Evolutionary conservation across 2,329 filamentous ascomycete genomes (phyloP), one percentile per base, ranked within the genome.

Genomic region (Nectriaceae sp.): DNA sequence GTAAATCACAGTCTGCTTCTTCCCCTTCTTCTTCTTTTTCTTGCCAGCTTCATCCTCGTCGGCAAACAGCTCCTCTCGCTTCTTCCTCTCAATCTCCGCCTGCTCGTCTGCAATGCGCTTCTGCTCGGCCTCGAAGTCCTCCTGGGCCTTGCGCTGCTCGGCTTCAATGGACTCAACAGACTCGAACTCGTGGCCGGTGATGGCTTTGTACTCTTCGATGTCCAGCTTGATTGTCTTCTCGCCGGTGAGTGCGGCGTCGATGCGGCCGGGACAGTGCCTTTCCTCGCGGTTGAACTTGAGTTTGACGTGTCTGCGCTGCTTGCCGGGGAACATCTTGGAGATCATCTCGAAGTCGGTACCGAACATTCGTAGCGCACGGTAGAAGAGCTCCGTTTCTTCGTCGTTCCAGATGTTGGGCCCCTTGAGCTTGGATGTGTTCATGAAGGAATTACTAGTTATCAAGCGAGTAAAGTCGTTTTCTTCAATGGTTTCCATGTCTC

Each of bases 291-390:
- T 88, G 71, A 90, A 94, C 66, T 94, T 94, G 55, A 87, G 79
- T 72, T 93, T 93, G 70, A 94, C 79, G 65, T 89, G 83, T 24
- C 85, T 80, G 16, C 90, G 79, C 50, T 81, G 87, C 62, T 87
- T 84, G 54, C 81, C 79, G 1, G 84, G 81, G 62, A 95, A 92
- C 78, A 91, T 84, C 59, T 83, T 82, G 50, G 82, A 79, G 59
- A 95, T 91, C 70, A 89, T 89, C 65, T 86, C 80, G 64, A 94
- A 95, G 65, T 93, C 89, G 2, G 88, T 93, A 47, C 90, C 90
- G 62, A 90, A 92, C 77, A 87, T 88, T 48, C 77, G 73, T 2
- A 95, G 75, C 1, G 83, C 85, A 21, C 85, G 79, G 73, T 91
- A 94, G 70, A 94, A 94, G 38, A 82, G 75, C 46, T 88, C 85